A percentile compares a stretch with the other conserved stretches of the same genome.
Conservation (phyloP, 352 stramenopile genomes). For the Phytophthora citrophthora region DNA sequence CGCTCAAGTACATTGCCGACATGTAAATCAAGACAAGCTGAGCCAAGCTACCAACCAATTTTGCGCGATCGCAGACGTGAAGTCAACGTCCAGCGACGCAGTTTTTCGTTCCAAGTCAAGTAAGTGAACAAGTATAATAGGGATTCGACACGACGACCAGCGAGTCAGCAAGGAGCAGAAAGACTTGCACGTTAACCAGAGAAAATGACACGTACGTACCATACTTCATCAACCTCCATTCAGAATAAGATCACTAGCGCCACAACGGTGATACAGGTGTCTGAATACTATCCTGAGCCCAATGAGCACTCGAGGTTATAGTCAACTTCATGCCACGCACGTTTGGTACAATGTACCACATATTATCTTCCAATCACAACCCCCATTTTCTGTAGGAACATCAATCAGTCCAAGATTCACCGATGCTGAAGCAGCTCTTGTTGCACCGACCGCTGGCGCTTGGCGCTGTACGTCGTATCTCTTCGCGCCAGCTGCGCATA, state of each 20-base stretch:
- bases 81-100: slow-evolving; percentile 12
- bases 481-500: slow-evolving; percentile 16
- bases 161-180: slow-evolving; percentile 18
- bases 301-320: too few species aligned
- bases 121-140: slow-evolving; percentile 49
- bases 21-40: slow-evolving; percentile 58
- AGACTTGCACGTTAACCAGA: slow-evolving; percentile 25
- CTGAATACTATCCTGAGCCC: too few species aligned
- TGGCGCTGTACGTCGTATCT: slow-evolving; percentile 16
- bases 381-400: not conserved
- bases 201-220: slow-evolving; percentile 11
- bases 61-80: slow-evolving; percentile 25
- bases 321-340: not conserved
- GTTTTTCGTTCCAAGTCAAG: slow-evolving; percentile 37
- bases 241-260: too few species aligned
- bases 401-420: slow-evolving; percentile 14
- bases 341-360: not conserved
- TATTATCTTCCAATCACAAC: slow-evolving; percentile 12
- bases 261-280: too few species aligned
- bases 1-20: slow-evolving; percentile 88
- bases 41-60: slow-evolving; percentile 25
- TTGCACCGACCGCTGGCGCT: slow-evolving; percentile 5
- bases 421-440: slow-evolving; percentile 32
- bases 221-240: too few species aligned
- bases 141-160: slow-evolving; percentile 26